Evolutionary conservation across 176 grass and related monocot species (phyloP), one percentile per base, ranked within the genome.

Genomic region (Cocos nucifera): DNA sequence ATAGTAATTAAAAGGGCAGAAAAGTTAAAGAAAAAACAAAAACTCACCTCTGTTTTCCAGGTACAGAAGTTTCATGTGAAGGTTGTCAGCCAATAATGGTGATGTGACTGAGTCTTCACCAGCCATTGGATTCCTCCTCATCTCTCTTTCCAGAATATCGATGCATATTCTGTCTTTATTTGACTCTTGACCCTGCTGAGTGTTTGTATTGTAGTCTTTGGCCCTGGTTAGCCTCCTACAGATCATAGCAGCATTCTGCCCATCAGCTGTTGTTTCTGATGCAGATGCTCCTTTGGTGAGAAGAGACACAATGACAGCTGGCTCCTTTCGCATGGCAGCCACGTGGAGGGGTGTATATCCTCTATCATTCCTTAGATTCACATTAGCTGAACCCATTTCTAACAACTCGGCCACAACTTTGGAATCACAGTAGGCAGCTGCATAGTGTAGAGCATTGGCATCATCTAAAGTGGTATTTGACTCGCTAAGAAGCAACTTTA

Each of bases 151-250:
- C 58, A 99, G 70, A 22, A 99, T 80, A 68, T 99, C 94, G 62
- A 99, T 93, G 74, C 88, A 99, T 23, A 99, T 32, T 52, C 79
- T 78, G 72, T 99, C 88, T 87, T 92, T 99, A 72, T 99, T 99
- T n/a, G 88, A 85, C 74, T 89, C 94, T 67, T 83, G 79, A 21
- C 88, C 85, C 39, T 86, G 82, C 51, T 89, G 57, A 70, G 84
- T 81, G 73, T 73, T 88, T 68, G 78, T 54, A 56, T 81, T 81
- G 67, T 86, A 86, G 64, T 99, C 94, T 63, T 85, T 99, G 17
- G 20, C 55, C 67, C 84, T 89, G 53, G 94, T 99, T 66, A 99
- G 74, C 65, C 72, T 89, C 65, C 67, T 74, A 73, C 82, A 99
- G 30, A 99, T 99, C 60, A 58, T 81, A 69, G 78, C 71, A 54